Conservation (phyloP, 495 filamentous ascomycete genomes). For the Penicillium samsonianum region DNA sequence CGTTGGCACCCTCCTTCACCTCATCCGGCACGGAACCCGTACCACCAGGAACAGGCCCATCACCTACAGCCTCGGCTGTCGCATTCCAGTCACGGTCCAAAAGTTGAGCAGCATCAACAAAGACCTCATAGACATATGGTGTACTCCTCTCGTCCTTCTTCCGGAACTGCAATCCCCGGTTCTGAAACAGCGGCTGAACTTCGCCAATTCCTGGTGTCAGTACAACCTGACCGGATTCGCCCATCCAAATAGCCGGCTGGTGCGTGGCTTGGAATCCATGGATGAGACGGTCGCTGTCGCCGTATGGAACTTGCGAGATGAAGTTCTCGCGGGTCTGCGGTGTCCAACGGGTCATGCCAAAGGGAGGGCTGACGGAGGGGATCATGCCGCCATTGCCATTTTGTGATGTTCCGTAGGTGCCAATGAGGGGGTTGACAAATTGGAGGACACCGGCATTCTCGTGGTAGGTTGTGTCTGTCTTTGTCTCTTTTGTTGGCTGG, state of each 20-base stretch:
- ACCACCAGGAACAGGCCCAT: conserved; percentile 29
- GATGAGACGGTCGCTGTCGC: conserved; percentile 25
- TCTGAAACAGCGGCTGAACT: conserved; percentile 29
- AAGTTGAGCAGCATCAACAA: conserved; percentile 25
- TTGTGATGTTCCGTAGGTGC: conserved; percentile 24
- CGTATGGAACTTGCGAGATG: conserved; percentile 32
- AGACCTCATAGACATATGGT: conserved; percentile 30
- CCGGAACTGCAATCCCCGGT: conserved; percentile 26
- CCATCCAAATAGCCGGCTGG: conserved; percentile 36
- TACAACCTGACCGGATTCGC: conserved; percentile 29
- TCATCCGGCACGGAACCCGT: conserved; percentile 22
- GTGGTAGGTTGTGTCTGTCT: conserved; percentile 11
- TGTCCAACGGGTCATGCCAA: conserved; percentile 35
- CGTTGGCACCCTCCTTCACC: conserved; percentile 32
- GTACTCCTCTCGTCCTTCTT: conserved; percentile 28
- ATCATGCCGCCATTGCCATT: conserved; percentile 34
- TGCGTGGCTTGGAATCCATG: conserved; percentile 35
- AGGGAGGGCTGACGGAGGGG: conserved; percentile 29
- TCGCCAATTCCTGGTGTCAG: conserved; percentile 26
- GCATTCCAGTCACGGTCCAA: conserved; percentile 29
- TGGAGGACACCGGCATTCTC: conserved; percentile 20
- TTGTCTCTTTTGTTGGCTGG: background rate
- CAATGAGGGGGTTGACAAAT: conserved; percentile 29
- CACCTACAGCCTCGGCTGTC: conserved; percentile 27
- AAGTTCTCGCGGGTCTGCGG: conserved; percentile 35